Base-by-base conservation (phyloP, 2,329 filamentous ascomycete species). In the Penicillium sumatraense region DNA sequence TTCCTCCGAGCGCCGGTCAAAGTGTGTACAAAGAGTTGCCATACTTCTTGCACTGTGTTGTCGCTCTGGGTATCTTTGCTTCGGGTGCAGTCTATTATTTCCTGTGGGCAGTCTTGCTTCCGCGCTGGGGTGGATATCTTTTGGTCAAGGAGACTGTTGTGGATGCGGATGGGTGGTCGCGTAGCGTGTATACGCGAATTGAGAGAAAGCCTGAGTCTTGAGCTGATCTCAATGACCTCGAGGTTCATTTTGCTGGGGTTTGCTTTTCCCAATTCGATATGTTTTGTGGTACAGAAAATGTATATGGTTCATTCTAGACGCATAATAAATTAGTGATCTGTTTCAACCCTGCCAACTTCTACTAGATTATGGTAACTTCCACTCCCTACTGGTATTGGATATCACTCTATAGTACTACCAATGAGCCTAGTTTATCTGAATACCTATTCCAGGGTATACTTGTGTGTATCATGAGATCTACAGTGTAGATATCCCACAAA, bases 81-180 rank as follows among this genome's bases (percentile, higher is more conserved):
- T 71, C 75, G 8, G 81, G 80, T 9, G 81, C 78, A 5, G 62
- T 82, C 0, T 83, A 83, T 63, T 83, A 80, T 72, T 45, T 82
- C 5, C 58, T 81, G 6, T 83, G 81, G 81, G 79, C 80, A 1
- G 67, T 80, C 8, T 46, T 82, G 6, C 55, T 82, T 56, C 81
- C 81, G 1, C 73, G 75, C 48, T 46, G 71, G 23, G 72, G 73
- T 13, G 60, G 65, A 14, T 78, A 89, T 63, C 77, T 83, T 62
- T 75, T 89, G 9, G 77, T 84, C 2, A 78, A 81, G 53, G 81
- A 86, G 69, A 78, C 74, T 0, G 68, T 79, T 2, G 70, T 87
- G 7, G 82, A 85, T 57, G 78, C 83, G 38, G 86, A 88, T 67
- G 85, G 86, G 1, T 88, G 86, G 86, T 84, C 85, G 61, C 75